A percentile compares a stretch with the other conserved stretches of the same genome.
Evolutionary conservation across 495 filamentous ascomycete genomes (phyloP).

Genomic region (Hypoxylon cercidicola): DNA sequence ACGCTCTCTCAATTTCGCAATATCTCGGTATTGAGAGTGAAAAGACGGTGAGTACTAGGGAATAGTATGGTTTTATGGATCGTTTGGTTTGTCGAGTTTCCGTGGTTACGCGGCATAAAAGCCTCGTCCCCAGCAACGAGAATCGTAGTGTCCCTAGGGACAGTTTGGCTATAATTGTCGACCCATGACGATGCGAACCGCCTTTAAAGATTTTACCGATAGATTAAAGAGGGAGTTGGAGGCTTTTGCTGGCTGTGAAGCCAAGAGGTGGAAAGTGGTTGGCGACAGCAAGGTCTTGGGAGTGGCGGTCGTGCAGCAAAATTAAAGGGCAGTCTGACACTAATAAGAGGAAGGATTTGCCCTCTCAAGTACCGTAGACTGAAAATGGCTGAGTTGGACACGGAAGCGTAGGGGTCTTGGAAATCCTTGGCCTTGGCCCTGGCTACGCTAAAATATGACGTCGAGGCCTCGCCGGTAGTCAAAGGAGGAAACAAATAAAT

Average conservation of each 20-base stretch:
- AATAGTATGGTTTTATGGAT: slow-evolving; percentile 15
- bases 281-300: slow-evolving; percentile 21
- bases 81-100: slow-evolving; percentile 10
- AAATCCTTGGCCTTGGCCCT: slow-evolving; percentile 44
- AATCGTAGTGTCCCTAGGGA: slow-evolving; percentile 63
- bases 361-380: slow-evolving; percentile 5
- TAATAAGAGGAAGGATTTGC: slow-evolving; percentile 3
- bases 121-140: slow-evolving; percentile 45
- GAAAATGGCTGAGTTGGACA: slow-evolving; percentile 29
- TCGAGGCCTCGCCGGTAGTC: slow-evolving; percentile 36
- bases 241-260: slow-evolving; percentile 5
- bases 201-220: slow-evolving; percentile 11
- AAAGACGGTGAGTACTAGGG: slow-evolving; percentile 4
- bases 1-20: slow-evolving; percentile 20
- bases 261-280: slow-evolving; percentile 19
- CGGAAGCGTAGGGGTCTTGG: slow-evolving; percentile 43
- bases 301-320: slow-evolving; percentile 26
- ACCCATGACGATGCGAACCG: slow-evolving; percentile 51
- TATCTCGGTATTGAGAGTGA: slow-evolving; percentile 3
- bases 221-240: slow-evolving; percentile 12
- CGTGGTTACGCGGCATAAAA: slow-evolving; percentile 40
- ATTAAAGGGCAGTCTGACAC: slow-evolving; percentile 11
- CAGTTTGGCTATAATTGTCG: slow-evolving; percentile 65
- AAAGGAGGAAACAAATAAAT: slow-evolving; percentile 18
- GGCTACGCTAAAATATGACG: slow-evolving; percentile 35